phyloP scores from a whole-genome alignment of 768 basidiomycete species.

The Amanita muscaria region DNA sequence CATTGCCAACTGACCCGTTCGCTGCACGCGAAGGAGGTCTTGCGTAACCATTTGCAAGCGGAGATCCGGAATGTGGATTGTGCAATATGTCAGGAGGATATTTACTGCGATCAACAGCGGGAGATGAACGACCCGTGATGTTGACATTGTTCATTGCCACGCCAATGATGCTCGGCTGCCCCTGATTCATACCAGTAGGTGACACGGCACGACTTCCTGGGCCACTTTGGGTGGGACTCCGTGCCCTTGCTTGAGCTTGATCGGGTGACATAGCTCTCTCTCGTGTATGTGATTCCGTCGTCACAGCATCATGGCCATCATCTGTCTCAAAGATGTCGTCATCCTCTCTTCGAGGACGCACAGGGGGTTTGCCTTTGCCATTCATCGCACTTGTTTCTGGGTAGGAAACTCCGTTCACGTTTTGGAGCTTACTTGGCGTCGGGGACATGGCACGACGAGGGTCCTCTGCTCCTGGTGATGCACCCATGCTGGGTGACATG shows the following conservation, averaged over 20 bases:
- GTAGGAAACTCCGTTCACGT: slow-evolving; percentile 33
- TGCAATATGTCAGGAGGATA: slow-evolving; percentile 51
- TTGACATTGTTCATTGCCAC: slow-evolving; percentile 47
- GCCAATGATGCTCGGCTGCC: slow-evolving; percentile 44
- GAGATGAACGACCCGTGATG: slow-evolving; percentile 25
- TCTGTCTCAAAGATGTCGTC: slow-evolving; percentile 36
- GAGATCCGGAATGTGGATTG: slow-evolving; percentile 31
- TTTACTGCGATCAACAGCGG: slow-evolving; percentile 25
- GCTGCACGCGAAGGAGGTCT: slow-evolving; percentile 33
- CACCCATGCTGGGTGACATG: slow-evolving; percentile 51
- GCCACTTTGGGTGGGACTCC: slow-evolving; percentile 41
- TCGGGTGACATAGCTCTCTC: slow-evolving; percentile 54
- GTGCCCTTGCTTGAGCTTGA: slow-evolving; percentile 35
- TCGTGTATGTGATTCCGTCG: slow-evolving; percentile 34
- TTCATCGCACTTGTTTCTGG: slow-evolving; percentile 29
- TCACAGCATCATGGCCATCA: slow-evolving; percentile 46
- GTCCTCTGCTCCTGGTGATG: slow-evolving; percentile 41
- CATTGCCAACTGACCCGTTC: slow-evolving; percentile 50
- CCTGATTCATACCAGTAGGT: slow-evolving; percentile 28
- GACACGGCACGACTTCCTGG: slow-evolving; percentile 47
- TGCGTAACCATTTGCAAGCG: slow-evolving; percentile 40
- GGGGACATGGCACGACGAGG: slow-evolving; percentile 64
- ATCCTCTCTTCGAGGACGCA: slow-evolving; percentile 41
- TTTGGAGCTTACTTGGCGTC: slow-evolving; percentile 35
- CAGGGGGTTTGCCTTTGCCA: slow-evolving; percentile 42